Conservation (phyloP, 768 basidiomycete species). For the Pulveroboletus sp. region DNA sequence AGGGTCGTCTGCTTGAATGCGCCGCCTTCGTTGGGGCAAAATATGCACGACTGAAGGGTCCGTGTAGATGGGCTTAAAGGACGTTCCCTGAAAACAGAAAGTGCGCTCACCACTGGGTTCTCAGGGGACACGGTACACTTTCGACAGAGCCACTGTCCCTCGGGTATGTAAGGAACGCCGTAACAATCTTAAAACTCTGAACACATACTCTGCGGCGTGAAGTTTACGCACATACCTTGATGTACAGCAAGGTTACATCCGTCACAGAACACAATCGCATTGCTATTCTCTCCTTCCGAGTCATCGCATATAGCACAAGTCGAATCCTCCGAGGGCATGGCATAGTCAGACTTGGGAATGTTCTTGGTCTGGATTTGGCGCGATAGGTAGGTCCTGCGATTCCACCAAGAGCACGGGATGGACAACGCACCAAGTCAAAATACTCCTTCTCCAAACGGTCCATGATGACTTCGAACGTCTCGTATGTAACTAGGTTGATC, state of each 20-base stretch:
- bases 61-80: not conserved
- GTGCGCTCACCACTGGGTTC: constrained; percentile 75
- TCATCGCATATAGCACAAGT: constrained; percentile 98
- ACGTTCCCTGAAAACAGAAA: not conserved
- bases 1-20: constrained; percentile 96
- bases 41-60: constrained; percentile 68
- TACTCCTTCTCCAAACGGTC: constrained; percentile 98
- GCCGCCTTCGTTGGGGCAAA: constrained; percentile 95
- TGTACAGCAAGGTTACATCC: constrained; percentile 99
- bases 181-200: constrained; percentile 76
- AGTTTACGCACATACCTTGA: constrained; percentile 62
- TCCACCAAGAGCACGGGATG: not conserved
- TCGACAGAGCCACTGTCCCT: constrained; percentile 98
- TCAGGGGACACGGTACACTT: constrained; percentile 99
- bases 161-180: constrained; percentile 97
- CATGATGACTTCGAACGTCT: constrained; percentile 94
- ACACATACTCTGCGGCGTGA: not conserved
- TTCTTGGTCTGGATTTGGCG: constrained; percentile 68
- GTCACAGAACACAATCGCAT: constrained; percentile 98
- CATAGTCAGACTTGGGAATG: constrained; percentile 83
- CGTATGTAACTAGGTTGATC: constrained; percentile 66
- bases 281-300: constrained; percentile 96
- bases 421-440: constrained; percentile 78
- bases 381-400: constrained; percentile 2
- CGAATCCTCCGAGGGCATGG: constrained; percentile 90